Evolutionary conservation across 2,329 filamentous ascomycete genomes (phyloP).

Genomic region (Pyricularia grisea): DNA sequence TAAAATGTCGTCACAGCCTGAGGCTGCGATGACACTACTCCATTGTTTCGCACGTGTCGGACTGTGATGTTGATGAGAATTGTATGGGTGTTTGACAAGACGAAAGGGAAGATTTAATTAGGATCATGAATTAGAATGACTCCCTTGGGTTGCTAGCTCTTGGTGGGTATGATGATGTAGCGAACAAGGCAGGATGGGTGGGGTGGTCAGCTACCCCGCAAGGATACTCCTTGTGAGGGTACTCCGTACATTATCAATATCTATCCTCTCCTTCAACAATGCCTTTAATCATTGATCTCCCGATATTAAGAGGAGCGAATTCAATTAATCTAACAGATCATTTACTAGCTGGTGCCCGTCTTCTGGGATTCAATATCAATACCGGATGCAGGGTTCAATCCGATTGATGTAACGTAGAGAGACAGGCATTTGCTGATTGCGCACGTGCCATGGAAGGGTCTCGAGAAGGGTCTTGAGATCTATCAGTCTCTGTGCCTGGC

Average conservation of each 20-base stretch:
- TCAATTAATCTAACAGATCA: not conserved
- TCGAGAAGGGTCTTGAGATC: no score
- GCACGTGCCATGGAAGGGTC: not conserved
- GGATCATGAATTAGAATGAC: not conserved
- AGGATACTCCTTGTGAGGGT: not conserved
- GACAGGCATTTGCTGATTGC: not conserved
- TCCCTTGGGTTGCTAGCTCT: not conserved
- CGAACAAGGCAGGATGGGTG: not conserved
- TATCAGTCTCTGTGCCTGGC: no score
- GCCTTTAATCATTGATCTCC: not conserved
- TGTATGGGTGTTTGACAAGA: not conserved
- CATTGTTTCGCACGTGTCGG: constrained; percentile 20
- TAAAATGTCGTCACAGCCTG: constrained; percentile 38
- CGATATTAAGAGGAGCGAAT: not conserved
- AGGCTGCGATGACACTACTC: constrained; percentile 26
- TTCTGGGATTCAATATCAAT: not conserved
- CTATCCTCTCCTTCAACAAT: not conserved
- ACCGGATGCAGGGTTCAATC: not conserved
- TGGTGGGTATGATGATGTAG: not conserved
- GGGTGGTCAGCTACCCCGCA: not conserved
- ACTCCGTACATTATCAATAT: not conserved
- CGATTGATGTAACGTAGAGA: not conserved
- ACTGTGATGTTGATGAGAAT: not conserved
- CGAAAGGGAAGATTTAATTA: not conserved
- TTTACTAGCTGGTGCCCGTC: not conserved